Evolutionary conservation across 371 early-diverging fungal species (phyloP), one percentile per base, ranked within the genome.

Genomic region (Mortierella sp.): DNA sequence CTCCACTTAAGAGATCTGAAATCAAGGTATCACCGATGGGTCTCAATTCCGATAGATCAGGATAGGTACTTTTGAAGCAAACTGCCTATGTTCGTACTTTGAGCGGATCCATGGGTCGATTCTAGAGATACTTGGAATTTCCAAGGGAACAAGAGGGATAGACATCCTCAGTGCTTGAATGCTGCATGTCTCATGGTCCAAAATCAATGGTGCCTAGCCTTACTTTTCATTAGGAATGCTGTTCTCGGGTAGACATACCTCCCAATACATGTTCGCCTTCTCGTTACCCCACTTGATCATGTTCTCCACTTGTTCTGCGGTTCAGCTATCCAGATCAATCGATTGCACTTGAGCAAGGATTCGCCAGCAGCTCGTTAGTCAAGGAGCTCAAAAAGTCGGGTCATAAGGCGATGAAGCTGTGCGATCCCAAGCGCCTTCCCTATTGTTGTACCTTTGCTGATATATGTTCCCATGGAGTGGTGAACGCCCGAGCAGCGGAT

Each of bases 401-500:
- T 7, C 34, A 34, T 34, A 34, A 10, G 7, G 10, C 4, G 34
- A 10, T 34, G 34, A 34, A 7, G 10, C 10, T 7, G 34, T 10
- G 10, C 10, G 34, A 34, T 34, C 34, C 34, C 4, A 10, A 34
- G 10, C 34, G 10, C 10, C 34, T 34, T 34, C 7, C 7, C 10
- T 10, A 4, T 34, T 34, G 34, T 7, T 7, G 34, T 82, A 93
- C 93, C 94, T 89, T 92, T 91, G 58, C 90, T 90, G 68, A 94
- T 92, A 71, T 93, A 93, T 2, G 91, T 91, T 59, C 94, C 94
- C 84, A 94, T 86, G 14, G 91, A 91, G 18, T 94, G 89, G 79
- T 95, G 95, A 53, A 91, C 87, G 47, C 94, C 94, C 18, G 91
- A 90, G 82, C 95, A 95, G 3, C 93, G 86, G 68, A 94, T 93